These are phyloP conservation scores for Lyophyllum semitale DNA, from an alignment of 768 basidiomycete genomes.

Conservation along the genomic window DNA sequence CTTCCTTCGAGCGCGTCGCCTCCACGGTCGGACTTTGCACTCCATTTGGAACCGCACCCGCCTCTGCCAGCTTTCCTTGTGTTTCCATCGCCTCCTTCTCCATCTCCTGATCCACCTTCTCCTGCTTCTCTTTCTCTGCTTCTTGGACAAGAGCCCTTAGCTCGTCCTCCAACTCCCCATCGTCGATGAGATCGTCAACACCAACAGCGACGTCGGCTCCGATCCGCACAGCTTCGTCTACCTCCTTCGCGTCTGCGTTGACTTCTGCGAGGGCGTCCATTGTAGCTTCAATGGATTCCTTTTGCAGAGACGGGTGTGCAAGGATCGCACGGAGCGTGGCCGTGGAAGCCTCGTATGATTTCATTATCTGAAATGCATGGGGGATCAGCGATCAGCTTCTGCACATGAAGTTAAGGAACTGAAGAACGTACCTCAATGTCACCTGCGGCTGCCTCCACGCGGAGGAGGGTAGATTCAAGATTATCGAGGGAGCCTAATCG, in stretches of 20 bases:
- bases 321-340: conserved; percentile 75
- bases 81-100: conserved; percentile 14
- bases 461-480: conserved; percentile 73
- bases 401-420: background rate
- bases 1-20: background rate
- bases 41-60: conserved; percentile 3
- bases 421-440: conserved; percentile 76
- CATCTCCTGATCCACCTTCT: conserved; percentile 7
- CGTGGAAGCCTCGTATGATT: conserved; percentile 82
- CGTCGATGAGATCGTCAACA: conserved; percentile 66
- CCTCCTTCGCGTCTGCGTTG: conserved; percentile 78
- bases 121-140: conserved; percentile 27
- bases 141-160: conserved; percentile 52
- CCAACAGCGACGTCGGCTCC: conserved; percentile 65
- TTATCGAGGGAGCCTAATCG: conserved; percentile 74
- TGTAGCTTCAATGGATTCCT: conserved; percentile 80
- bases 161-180: conserved; percentile 63
- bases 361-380: conserved; percentile 61
- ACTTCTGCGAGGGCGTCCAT: conserved; percentile 87
- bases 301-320: conserved; percentile 75
- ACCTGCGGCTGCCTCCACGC: conserved; percentile 87
- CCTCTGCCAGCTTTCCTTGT: conserved; percentile 21
- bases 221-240: conserved; percentile 74
- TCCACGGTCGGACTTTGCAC: background rate
- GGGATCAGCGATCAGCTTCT: conserved; percentile 1